Conservation (phyloP, 1,284 basidiomycete genomes). For the Ceratobasidium sp. region DNA sequence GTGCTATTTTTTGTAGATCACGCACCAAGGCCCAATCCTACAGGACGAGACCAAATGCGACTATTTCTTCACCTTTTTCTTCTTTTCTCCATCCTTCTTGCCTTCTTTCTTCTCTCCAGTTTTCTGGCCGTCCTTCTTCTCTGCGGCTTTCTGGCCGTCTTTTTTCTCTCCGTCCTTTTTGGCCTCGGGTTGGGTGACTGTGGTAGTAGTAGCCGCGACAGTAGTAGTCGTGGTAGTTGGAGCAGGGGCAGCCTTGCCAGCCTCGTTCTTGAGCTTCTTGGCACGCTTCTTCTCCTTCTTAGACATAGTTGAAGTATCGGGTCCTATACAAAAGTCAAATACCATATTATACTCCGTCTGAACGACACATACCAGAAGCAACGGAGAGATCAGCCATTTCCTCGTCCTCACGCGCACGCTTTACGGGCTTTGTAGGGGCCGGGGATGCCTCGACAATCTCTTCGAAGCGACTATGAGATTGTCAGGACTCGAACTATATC, state of each 20-base stretch:
- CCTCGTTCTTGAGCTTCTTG: slow-evolving; percentile 76
- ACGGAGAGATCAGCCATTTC: slow-evolving; percentile 47
- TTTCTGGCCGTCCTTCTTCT: slow-evolving; percentile 48
- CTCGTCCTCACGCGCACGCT: slow-evolving; percentile 49
- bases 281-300: slow-evolving; percentile 51
- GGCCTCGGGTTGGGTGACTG: slow-evolving; percentile 4
- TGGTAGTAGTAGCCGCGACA: slow-evolving; percentile 44
- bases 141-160: slow-evolving; percentile 49
- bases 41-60: slow-evolving; percentile 41
- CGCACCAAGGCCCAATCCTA: slow-evolving; percentile 25
- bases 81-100: slow-evolving; percentile 50
- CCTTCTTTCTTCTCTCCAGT: slow-evolving; percentile 55
- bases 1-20: slow-evolving; percentile 27
- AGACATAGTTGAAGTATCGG: slow-evolving; percentile 43
- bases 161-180: slow-evolving; percentile 47
- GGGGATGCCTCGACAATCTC: slow-evolving; percentile 54
- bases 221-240: slow-evolving; percentile 27
- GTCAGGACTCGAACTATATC: background rate
- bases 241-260: slow-evolving; percentile 62
- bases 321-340: slow-evolving; percentile 4
- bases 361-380: slow-evolving; percentile 13
- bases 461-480: slow-evolving; percentile 67
- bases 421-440: slow-evolving; percentile 43
- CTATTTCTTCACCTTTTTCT: slow-evolving; percentile 51
- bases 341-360: background rate